Base-by-base conservation (phyloP, 1,284 basidiomycete genomes). In the Sparassis latifolia region DNA sequence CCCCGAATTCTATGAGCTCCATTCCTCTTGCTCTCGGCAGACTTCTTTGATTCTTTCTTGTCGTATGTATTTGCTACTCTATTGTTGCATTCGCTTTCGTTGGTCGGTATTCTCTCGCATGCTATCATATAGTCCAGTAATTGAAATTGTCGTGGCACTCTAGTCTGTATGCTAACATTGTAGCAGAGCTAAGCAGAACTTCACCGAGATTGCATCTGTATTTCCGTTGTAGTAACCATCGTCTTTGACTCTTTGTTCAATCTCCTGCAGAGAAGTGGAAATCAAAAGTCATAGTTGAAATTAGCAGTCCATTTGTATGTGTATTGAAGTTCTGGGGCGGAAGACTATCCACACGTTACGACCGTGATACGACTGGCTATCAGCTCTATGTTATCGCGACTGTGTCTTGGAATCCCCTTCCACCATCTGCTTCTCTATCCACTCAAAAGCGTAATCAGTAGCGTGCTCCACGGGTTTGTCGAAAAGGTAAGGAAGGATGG, bases 1-100 rank as follows among this genome's bases (percentile, higher is more conserved):
- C 92, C 3, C 90, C 92, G 0, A 91, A 81, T 58, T 87, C 86
- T 55, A 86, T 89, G 55, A 85, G 84, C 60, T 88, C 86, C 32
- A 87, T 90, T 64, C 85, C 87, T 28, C 71, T 86, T 48, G 86
- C 87, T 2, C 70, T 89, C 31, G 87, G 86, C 37, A 75, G 77
- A 57, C 71, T 74, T 29, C 74, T 62, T 5, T 69, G 48, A 63
- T 79, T 20, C 54, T 10, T 33, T n/a, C 6, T 10, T 32, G 42
- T 44, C 28, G 27, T 9, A 48, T 40, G 38, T 37, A 20, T 49
- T 59, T 52, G 49, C 53, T 50, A 54, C 45, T 38, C 28, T 27
- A 32, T 47, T 42, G 29, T 39, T 40, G 46, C 48, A 47, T 52
- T 52, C 51, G 50, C 51, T 48, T 37, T 48, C 44, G 35, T 49